Evolutionary conservation across 352 stramenopile species (phyloP), one percentile per base, ranked within the genome.

Genomic region (Blastocystis sp.): DNA sequence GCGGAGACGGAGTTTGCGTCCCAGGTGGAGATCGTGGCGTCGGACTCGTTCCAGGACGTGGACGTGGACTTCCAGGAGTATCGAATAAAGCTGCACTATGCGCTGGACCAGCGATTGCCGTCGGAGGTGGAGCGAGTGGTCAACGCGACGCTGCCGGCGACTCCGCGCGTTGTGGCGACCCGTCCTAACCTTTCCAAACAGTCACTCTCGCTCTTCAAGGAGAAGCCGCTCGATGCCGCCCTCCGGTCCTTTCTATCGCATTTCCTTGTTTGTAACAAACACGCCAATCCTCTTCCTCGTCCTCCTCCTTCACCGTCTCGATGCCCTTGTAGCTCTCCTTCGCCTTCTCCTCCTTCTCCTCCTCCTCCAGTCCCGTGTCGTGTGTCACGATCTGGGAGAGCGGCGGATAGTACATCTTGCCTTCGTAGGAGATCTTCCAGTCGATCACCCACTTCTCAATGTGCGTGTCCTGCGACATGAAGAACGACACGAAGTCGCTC

Each of bases 371-470:
- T n/a, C n/a, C n/a, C 14, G 65, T 57, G 24, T 81, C 53, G 53
- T 63, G 44, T 9, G 32, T 42, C 0, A 64, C 34, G 46, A 49
- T 42, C 46, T 81, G 69, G 8, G 48, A 64, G 18, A 81, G 27
- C 0, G 75, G 75, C 2, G 75, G 54, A 42, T 51, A 61, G 36
- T 85, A 85, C 63, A 73, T 85, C 75, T 85, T 85, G 76, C 75
- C 75, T 29, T 85, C 75, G 51, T 72, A 54, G 8, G 38, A 32
- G 27, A 85, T 76, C 40, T 61, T 76, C 75, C 57, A 76, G 42
- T 85, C 75, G 29, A 85, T 75, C 40, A 76, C 57, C 75, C 75
- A 85, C 27, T 85, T 85, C 63, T 85, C 75, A 44, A 85, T 85
- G 24, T 85, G 57, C 0, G 63, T 85, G 24, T 76, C 63, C 63